Percentiles rank a stretch among this genome's conserved stretches.
These are phyloP conservation scores for Aciculosporium take DNA, from an alignment of 2,329 filamentous ascomycete species.

Conservation along the genomic window DNA sequence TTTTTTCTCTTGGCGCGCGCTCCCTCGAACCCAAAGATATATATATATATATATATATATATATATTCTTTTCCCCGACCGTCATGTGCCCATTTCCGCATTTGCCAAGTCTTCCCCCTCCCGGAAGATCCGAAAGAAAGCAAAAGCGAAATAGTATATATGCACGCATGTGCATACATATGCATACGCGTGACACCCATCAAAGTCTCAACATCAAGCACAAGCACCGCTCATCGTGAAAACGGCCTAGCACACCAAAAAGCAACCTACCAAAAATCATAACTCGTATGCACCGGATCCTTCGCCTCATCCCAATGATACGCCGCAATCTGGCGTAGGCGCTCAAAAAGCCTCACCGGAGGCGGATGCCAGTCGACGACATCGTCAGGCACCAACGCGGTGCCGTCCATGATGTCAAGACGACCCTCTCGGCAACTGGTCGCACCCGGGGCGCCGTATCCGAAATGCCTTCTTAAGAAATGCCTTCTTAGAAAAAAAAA, in stretches of 20 bases:
- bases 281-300: conserved; percentile 50
- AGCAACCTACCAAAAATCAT: conserved; percentile 64
- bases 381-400: conserved; percentile 35
- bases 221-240: no score
- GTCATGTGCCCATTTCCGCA: no score
- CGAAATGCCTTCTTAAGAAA: not conserved
- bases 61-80: no score
- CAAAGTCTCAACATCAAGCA: no score
- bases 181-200: no score
- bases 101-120: no score
- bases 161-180: no score
- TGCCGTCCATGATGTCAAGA: conserved; percentile 34
- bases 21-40: no score
- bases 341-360: conserved; percentile 53
- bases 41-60: no score
- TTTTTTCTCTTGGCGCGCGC: no score
- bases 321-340: conserved; percentile 56
- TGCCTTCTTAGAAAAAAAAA: no score
- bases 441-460: conserved; percentile 2
- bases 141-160: no score
- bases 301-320: conserved; percentile 61
- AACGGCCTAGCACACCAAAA: not conserved
- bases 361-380: conserved; percentile 52
- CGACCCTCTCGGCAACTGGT: conserved; percentile 6
- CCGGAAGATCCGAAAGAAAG: not conserved